Evolutionary conservation across 208 protist species (phyloP), one percentile per base, ranked within the genome.

Genomic region (Trypanosoma platydactyli): DNA sequence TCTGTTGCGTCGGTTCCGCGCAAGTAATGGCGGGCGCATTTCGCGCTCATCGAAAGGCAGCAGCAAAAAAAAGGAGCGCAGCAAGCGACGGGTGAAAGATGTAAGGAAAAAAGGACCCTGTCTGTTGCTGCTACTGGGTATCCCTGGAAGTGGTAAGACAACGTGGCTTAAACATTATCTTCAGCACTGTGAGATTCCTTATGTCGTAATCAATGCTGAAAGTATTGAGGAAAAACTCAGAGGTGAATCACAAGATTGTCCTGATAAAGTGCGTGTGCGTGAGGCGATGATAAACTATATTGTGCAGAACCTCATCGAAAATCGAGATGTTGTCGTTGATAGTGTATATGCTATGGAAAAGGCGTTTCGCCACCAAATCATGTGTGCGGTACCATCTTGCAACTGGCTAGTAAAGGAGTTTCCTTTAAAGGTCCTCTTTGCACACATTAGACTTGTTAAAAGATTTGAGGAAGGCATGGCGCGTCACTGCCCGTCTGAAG

Each of bases 61-160:
- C 15, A 53, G 41, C 22, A 61, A 30, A 24, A 40, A 46, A 25
- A 64, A 24, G 44, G 24, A 48, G 61, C 69, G 33, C 46, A 24
- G 16, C 60, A 63, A 63, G 49, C 63, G 30, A 22, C 67, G 65
- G 25, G 68, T 82, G 15, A 70, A 60, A 25, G 70, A 79, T 49
- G 29, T 59, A 5, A 80, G 87, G 27, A 67, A 76, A 4, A 71
- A 66, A 5, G 73, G 86, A n/a, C 89, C 89, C 0, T 83, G 76
- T 18, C 6, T 94, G 11, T 49, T 90, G 45, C 24, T 92, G 13
- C 73, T 92, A 0, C 59, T 92, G 20, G 89, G 89, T 59, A 88
- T 94, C 16, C 70, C 82, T 55, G 86, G 86, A 30, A 91, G 86
- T 57, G 89, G 89, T 18, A 94, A 94, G 73, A 85, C 80, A 51